Base-by-base conservation (phyloP, 1,284 basidiomycete genomes). In the Boletellus deceptivus region DNA sequence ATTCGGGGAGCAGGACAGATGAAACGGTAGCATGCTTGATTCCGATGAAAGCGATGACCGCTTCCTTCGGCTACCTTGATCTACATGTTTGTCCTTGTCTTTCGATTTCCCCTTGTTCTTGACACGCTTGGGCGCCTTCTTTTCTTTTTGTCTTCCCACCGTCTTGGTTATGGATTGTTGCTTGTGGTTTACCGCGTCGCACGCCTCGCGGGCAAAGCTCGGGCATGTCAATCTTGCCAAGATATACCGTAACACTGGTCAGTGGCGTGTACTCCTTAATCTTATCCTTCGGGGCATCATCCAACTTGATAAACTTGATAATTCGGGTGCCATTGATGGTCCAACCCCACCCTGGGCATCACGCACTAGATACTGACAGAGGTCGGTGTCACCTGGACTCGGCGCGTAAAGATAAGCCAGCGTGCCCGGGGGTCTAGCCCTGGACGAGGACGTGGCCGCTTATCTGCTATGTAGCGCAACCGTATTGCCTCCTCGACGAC, bases 401-500 rank as follows among this genome's bases (percentile, higher is more conserved):
- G 25, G 31, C 8, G 41, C 7, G 38, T 29, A 24, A 43, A 34
- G 36, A 20, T n/a, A 8, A 27, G 25, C 7, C 14, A 13, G 11
- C 35, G n/a, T n/a, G n/a, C n/a, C n/a, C 8, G 34, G 22, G 18
- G 14, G 16, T 3, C n/a, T 13, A 34, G 17, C 22, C 33, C 13
- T 25, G 17, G n/a, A 31, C 16, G 24, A n/a, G 3, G 20, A 48
- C 72, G 25, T 48, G 24, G 24, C 24, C 24, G 24, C 24, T 6
- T 29, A 80, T 86, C 85, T 41, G 82, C 77, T 73, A 86, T 89
- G 60, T 91, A 74, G 45, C 86, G 76, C 46, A 84, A 73, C 7
- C 89, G 79, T 63, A 89, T 92, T 3, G 82, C 82, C 62, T 89
- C 82, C 57, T 91, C 88, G 0, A 91, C 89, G n/a, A n/a, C n/a